Base-by-base conservation (phyloP, 2,329 filamentous ascomycete species). In the Ophiocordyceps camponoti-floridani region DNA sequence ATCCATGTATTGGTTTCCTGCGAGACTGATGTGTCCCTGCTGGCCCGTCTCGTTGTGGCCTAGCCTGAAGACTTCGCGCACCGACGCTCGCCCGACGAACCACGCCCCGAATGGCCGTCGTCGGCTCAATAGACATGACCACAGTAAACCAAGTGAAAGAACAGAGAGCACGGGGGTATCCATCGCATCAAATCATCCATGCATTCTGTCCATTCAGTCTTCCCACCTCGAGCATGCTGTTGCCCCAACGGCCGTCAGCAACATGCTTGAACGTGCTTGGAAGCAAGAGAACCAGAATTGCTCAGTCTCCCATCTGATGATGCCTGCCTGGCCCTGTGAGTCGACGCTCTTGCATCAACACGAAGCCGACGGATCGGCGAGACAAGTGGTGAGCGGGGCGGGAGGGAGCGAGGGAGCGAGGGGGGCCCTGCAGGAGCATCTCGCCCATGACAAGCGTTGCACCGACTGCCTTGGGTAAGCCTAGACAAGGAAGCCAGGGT, bases 171-270 rank as follows among this genome's bases (percentile, higher is more conserved):
- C n/a, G n/a, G 56, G 62, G 62, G 62, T 65, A 66, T 66, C 62
- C 63, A 57, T 66, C 62, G 53, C 63, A 53, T 60, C 57, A 56
- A 61, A 58, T 65, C 62, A 55, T 65, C 59, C 62, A 64, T 63
- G 53, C 63, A 62, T 63, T 64, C 62, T 63, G 56, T 55, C 59
- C 59, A 52, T 61, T 54, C 56, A 52, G 53, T 56, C 56, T 53
- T 54, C 40, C 37, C 45, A 46, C 41, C 43, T 43, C 37, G 26
- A 19, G 47, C 50, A 55, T 60, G 58, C 58, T 62, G 58, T 63
- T 61, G 59, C 62, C 59, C 64, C 13, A 13, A 16, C 33, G 13
- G 33, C 16, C 33, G 14, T n/a, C 9, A 37, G 33, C 11, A n/a
- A 37, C 9, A 23, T 10, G 23, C 18, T 23, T 11, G 40, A 37